Conservation (phyloP, 768 basidiomycete species). For the Rhizopogon vulgaris region DNA sequence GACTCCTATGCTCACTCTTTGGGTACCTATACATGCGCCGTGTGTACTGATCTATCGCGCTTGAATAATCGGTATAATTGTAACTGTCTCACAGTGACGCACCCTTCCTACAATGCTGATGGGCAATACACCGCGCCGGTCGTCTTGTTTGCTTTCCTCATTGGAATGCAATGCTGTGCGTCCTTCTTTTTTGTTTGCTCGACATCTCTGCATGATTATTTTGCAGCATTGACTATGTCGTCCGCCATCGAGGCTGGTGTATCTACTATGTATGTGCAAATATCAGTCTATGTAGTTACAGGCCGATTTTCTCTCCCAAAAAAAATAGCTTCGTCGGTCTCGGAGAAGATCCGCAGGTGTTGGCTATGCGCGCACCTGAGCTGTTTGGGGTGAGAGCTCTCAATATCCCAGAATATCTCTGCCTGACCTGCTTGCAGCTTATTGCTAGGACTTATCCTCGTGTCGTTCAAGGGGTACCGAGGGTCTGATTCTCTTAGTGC, state of each 20-base stretch:
- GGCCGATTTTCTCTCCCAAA: not conserved
- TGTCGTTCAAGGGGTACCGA: conserved; percentile 58
- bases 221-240: conserved; percentile 56
- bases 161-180: conserved; percentile 69
- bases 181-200: conserved; percentile 10
- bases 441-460: conserved; percentile 64
- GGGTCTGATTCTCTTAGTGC: conserved; percentile 4
- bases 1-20: conserved; percentile 69
- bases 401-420: not conserved
- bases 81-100: conserved; percentile 43
- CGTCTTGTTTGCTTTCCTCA: conserved; percentile 74
- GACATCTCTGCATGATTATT: not conserved
- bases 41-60: conserved; percentile 27
- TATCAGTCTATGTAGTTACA: not conserved
- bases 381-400: conserved; percentile 49
- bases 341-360: conserved; percentile 76
- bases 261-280: conserved; percentile 63
- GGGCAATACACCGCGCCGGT: conserved; percentile 79
- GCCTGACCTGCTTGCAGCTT: conserved; percentile 34
- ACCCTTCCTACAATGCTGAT: conserved; percentile 64
- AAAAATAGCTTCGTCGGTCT: conserved; percentile 67
- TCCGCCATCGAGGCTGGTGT: conserved; percentile 82
- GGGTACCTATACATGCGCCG: conserved; percentile 71
- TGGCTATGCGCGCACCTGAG: conserved; percentile 66
- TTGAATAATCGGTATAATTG: not conserved